Conservation (phyloP, 768 basidiomycete genomes). For the Phylloporus rhodoxanthus region DNA sequence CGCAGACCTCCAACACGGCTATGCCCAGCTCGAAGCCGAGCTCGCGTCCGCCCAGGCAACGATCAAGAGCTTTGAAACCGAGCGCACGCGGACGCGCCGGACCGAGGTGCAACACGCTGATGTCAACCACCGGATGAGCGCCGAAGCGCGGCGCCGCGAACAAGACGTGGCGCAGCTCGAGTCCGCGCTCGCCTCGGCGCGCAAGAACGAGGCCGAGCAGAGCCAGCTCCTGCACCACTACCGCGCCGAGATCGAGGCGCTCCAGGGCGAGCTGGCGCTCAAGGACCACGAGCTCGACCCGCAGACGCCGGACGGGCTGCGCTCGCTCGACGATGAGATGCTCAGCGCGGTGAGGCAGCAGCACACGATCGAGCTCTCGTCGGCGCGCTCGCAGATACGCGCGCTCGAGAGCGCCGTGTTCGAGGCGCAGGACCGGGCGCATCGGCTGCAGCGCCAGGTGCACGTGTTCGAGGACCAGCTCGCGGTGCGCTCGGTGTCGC, state of each 20-base stretch:
- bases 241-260: constrained; percentile 64
- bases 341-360: constrained; percentile 63
- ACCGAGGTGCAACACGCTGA: constrained; percentile 49
- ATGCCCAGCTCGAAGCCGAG: constrained; percentile 56
- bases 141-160: constrained; percentile 40
- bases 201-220: constrained; percentile 51
- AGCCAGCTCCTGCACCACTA: constrained; percentile 57
- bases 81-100: constrained; percentile 56
- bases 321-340: constrained; percentile 70
- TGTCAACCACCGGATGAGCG: constrained; percentile 51
- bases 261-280: constrained; percentile 53
- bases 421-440: constrained; percentile 63
- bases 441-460: constrained; percentile 64
- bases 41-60: constrained; percentile 49
- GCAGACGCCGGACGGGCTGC: constrained; percentile 40
- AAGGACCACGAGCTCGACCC: constrained; percentile 66
- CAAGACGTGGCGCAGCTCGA: constrained; percentile 51
- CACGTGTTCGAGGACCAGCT: constrained; percentile 63
- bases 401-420: constrained; percentile 68
- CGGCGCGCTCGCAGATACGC: constrained; percentile 74
- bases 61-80: constrained; percentile 55
- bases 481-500: constrained; percentile 38
- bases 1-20: constrained; percentile 57
- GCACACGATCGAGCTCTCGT: constrained; percentile 74
- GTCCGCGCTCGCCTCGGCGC: constrained; percentile 46